Base-by-base conservation (phyloP, 805 yeast genomes). In the Torulaspora delbrueckii region DNA sequence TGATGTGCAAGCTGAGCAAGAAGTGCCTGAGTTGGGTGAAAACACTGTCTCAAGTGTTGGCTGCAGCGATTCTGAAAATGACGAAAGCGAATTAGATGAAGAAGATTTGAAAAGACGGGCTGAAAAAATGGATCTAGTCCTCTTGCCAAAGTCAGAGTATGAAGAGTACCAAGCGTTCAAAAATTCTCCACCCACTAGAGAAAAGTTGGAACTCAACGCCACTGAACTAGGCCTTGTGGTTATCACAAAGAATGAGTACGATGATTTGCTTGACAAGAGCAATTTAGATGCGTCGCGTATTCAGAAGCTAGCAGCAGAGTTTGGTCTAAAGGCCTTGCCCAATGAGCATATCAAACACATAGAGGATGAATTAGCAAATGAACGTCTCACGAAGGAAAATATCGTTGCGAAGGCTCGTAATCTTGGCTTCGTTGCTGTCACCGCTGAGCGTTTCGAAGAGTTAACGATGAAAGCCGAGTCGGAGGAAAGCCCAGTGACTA, bases 111-210 rank as follows among this genome's bases (percentile, higher is more conserved):
- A 27, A 6, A 32, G 16, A 3, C 26, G 33, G 28, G 48, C 48
- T 2, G 38, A 47, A 27, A 56, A 48, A 18, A 52, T 55, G 22
- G 58, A 51, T n/a, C 34, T 56, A 38, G 54, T 49, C 34, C 38
- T 57, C 3, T 27, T 64, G 8, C 51, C 60, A 6, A 45, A 46
- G 10, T 52, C 54, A 9, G 58, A 56, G 8, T 63, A 60, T 36
- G 51, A 56, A 27, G 45, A 47, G 5, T 47, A 23, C 25, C 33
- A 22, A 14, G 12, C 31, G 2, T 18, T 8, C 5, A 30, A 28
- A 6, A 26, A 35, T 8, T 10, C 14, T 3, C 12, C 18, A 9
- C n/a, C 28, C 19, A 42, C 44, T 6, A 35, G 14, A 24, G 47
- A 42, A 25, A 19, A 10, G 1, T 39, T 48, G 3, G 40, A 42